Percentiles rank a stretch among this genome's conserved stretches.
Evolutionary conservation across 1,284 basidiomycete species (phyloP).

Genomic region (Austroboletus novae-zelandiae): DNA sequence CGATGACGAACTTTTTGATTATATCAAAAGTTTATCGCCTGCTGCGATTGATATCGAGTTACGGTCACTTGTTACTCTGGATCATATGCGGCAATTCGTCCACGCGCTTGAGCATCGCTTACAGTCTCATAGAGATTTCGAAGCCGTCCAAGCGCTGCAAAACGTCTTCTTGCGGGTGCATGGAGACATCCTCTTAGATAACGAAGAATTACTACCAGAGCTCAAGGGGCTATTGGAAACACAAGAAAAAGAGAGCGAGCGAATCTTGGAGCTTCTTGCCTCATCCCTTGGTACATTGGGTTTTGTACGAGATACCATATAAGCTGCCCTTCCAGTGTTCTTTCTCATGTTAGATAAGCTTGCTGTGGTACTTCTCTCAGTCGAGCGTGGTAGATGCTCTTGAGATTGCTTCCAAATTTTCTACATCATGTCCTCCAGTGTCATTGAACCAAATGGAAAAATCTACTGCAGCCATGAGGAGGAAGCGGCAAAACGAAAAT

Average conservation of each 20-base stretch:
- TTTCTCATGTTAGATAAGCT: conserved; percentile 26
- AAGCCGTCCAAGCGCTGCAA: conserved; percentile 90
- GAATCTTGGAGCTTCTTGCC: conserved; percentile 69
- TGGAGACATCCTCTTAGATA: conserved; percentile 75
- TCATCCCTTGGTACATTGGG: conserved; percentile 70
- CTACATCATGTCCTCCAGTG: conserved; percentile 17
- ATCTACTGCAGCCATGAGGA: conserved; percentile 26
- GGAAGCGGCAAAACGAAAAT: conserved; percentile 24
- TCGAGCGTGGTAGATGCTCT: neutral
- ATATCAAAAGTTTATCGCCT: conserved; percentile 85
- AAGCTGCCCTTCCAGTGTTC: neutral
- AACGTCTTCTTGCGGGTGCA: conserved; percentile 85
- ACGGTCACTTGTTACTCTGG: conserved; percentile 70
- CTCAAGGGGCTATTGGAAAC: conserved; percentile 59
- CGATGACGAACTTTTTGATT: conserved; percentile 84
- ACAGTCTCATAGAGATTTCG: conserved; percentile 83
- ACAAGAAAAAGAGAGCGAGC: conserved; percentile 71
- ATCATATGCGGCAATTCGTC: conserved; percentile 70
- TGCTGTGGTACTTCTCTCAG: neutral
- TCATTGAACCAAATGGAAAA: conserved; percentile 15
- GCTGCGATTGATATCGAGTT: conserved; percentile 91
- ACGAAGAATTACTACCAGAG: conserved; percentile 57
- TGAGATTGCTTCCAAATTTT: neutral
- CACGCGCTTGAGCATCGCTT: conserved; percentile 74
- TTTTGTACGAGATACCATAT: conserved; percentile 58